Percentiles rank a stretch among this genome's conserved stretches.
These are phyloP conservation scores for Solanum paucissectum DNA, from an alignment of 257 asterid genomes.

Conservation along the genomic window DNA sequence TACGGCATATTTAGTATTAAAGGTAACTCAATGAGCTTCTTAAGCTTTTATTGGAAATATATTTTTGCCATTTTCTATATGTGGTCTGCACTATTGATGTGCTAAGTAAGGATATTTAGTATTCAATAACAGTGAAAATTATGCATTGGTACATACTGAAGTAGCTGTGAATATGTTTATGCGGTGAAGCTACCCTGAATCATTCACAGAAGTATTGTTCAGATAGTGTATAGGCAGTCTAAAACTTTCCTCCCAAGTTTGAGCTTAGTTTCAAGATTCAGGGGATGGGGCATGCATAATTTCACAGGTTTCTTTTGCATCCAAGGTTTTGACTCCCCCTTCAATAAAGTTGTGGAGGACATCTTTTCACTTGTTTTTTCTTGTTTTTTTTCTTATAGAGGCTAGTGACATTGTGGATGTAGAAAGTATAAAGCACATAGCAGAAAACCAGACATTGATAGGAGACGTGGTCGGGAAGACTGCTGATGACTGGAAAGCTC, in stretches of 20 bases:
- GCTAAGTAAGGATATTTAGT: neutral
- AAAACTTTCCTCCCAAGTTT: neutral
- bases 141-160: neutral
- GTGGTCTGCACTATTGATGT: neutral
- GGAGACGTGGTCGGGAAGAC: conserved; percentile 53
- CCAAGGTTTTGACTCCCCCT: neutral
- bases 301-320: neutral
- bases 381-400: conserved; percentile 20
- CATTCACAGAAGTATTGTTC: neutral
- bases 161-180: neutral
- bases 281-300: neutral
- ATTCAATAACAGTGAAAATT: neutral
- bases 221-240: neutral
- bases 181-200: neutral
- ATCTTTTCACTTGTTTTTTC: neutral
- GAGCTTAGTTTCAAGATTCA: neutral
- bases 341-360: neutral
- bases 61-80: neutral
- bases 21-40: neutral
- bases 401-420: conserved; percentile 56
- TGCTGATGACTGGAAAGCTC: conserved; percentile 44
- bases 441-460: conserved; percentile 34
- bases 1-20: neutral
- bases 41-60: neutral
- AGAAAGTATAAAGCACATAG: conserved; percentile 55